Base-by-base conservation (phyloP, 2,329 filamentous ascomycete genomes). In the Curvularia sp. region DNA sequence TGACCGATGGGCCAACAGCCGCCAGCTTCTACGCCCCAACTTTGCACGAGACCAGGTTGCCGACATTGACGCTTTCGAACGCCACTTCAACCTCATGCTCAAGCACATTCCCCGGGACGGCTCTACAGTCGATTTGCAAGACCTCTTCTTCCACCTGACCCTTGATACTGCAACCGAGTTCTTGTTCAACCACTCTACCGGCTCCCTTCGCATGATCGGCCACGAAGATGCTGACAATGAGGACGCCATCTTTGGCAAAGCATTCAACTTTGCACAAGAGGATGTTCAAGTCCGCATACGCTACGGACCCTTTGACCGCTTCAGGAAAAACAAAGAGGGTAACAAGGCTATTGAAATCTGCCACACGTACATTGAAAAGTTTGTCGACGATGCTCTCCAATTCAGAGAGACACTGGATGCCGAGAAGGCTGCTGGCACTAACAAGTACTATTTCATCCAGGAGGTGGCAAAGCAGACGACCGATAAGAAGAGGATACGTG, bases 31-130 rank as follows among this genome's bases (percentile, higher is more conserved):
- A 13, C 77, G 83, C 21, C 83, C 84, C 1, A 83, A 83, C 59
- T 86, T 86, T 63, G 79, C 76, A 1, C 75, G 82, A 8, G 78
- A 80, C 10, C 83, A 86, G 61, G 78, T 86, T 9, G 80, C 79
- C 4, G 82, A 86, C 66, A 70, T 86, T 5, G 75, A 78, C 1
- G 85, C 84, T 1, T 87, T 89, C 50, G 87, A 90, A 65, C 76
- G 72, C 2, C 87, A 90, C 75, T 79, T 89, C 15, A 74, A 80
- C 30, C 79, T 83, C 25, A 77, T 92, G 55, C 79, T 90, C 25
- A 78, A 80, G n/a, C 81, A 82, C 21, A 81, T 92, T 8, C 86
- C 87, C 77, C 84, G 56, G 82, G 87, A 46, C 74, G 75, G 75
- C 27, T 61, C 79, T 13, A 75, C 75, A 3, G 65, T 77, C 21